phyloP scores from a whole-genome alignment of 2,329 filamentous ascomycete species.

The Didymella sp. region DNA sequence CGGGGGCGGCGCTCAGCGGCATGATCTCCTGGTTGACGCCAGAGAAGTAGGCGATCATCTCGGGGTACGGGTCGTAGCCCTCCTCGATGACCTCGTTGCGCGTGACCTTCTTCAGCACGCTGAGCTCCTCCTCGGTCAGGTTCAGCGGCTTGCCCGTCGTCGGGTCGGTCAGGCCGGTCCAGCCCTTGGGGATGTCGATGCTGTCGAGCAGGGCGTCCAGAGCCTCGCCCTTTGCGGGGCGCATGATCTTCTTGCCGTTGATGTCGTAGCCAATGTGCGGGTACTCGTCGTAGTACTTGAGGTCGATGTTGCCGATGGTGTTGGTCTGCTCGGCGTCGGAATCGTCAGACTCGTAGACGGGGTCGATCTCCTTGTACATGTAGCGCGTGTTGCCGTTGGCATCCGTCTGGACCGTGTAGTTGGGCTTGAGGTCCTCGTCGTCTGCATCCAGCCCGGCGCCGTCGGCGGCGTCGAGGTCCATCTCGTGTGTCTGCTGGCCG shows the following conservation, averaged over 20 bases:
- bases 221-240: conserved; percentile 91
- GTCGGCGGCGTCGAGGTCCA: conserved; percentile 18
- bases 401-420: conserved; percentile 72
- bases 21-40: conserved; percentile 83
- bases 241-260: conserved; percentile 97
- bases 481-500: conserved; percentile 19
- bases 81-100: conserved; percentile 87
- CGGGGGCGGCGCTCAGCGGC: conserved; percentile 91
- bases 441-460: conserved; percentile 12
- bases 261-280: conserved; percentile 99
- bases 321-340: conserved; percentile 82
- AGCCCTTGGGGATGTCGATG: conserved; percentile 95
- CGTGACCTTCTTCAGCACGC: conserved; percentile 86
- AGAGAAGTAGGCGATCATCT: conserved; percentile 93
- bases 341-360: conserved; percentile 95
- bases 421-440: conserved; percentile 51
- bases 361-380: conserved; percentile 91
- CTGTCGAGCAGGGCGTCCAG: conserved; percentile 92
- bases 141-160: conserved; percentile 91
- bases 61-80: conserved; percentile 90
- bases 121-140: conserved; percentile 84
- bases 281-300: conserved; percentile 96
- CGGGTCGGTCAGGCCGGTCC: conserved; percentile 94
- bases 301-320: conserved; percentile 92
- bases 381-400: conserved; percentile 92